Base-by-base conservation (phyloP, 148 eudicot species). In the Arbutus unedo region DNA sequence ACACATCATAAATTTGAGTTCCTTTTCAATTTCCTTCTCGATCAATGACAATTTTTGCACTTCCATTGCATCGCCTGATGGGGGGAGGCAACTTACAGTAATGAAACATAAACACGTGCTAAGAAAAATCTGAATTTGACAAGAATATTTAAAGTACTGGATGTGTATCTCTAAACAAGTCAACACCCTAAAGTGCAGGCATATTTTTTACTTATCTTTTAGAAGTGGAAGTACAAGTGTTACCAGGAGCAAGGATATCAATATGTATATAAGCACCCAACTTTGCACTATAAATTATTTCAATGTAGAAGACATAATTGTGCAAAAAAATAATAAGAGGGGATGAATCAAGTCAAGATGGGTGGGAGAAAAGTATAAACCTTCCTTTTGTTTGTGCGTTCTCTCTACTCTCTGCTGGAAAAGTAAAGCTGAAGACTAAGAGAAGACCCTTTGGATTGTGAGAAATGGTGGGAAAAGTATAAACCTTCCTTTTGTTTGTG, bases 151-250 rank as follows among this genome's bases (percentile, higher is more conserved):
- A 9, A 56, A 78, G 25, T 41, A 31, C 49, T 55, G 49, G 43
- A 55, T 16, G 31, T 38, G 68, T 55, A 43, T 73, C 45, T 70
- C 54, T 75, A 56, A 54, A 21, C 66, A 19, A 78, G 80, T 78
- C 68, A 78, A 41, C 66, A 16, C 49, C 9, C 8, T n/a, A 74
- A 74, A 47, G 50, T 18, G 54, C 18, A 74, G 55, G 49, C 11
- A 9, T 8, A 4, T 51, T 72, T 9, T 10, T 0, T 31, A 31
- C 38, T 54, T 13, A 57, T 41, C 57, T 62, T 59, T 18, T 16
- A 31, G 18, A 49, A 76, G 62, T 72, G 76, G 67, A 11, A 73
- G 47, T 73, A 38, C 73, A 76, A 21, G 74, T 19, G 74, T 76
- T n/a, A 19, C 10, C 49, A 71, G 11, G 16, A 10, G 25, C 16